Evolutionary conservation across 352 stramenopile species (phyloP), one percentile per base, ranked within the genome.

Genomic region (Globisporangium takayamanum): DNA sequence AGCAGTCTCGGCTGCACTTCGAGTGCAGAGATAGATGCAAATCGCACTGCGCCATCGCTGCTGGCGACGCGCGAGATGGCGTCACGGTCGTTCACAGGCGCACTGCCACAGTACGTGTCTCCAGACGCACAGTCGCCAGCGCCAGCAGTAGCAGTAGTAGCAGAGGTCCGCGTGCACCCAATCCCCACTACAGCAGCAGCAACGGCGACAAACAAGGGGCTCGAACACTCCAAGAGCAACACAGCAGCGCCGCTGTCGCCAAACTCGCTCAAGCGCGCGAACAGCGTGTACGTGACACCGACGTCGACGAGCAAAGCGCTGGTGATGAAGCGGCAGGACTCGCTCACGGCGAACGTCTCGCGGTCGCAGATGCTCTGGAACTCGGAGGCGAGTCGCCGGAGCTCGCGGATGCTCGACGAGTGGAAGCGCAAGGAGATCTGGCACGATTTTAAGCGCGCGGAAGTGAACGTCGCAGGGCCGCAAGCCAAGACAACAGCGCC

Each of bases 361-460:
- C 68, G 67, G 45, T 82, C 69, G 44, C 75, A 84, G 49, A 50
- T 59, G 45, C 64, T 84, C 18, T 84, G 71, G 71, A 70, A 72
- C 60, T 53, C 74, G 54, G 59, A 60, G 45, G 16, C 49, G 52
- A 58, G 41, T 53, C 63, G 25, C 72, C 69, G 59, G 73, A 66
- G 52, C 1, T 87, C 74, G 12, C 75, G 79, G 18, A 60, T 87
- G 33, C 66, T 89, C 20, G 79, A 89, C 49, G 79, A 89, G 48
- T 74, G 66, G 68, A 89, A 89, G 61, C 75, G 79, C 16, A 86
- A 87, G 55, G 77, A 89, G 49, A 84, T 89, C 57, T 89, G 79
- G 79, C 71, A 84, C 67, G 75, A 87, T 52, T 73, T 87, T 41
- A 89, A 89, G 54, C 69, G 73, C 30, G 79, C 77, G 1, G 79